Evolutionary conservation across 192 early-diverging fungal genomes (phyloP).

Genomic region (Kappamyces sp.): DNA sequence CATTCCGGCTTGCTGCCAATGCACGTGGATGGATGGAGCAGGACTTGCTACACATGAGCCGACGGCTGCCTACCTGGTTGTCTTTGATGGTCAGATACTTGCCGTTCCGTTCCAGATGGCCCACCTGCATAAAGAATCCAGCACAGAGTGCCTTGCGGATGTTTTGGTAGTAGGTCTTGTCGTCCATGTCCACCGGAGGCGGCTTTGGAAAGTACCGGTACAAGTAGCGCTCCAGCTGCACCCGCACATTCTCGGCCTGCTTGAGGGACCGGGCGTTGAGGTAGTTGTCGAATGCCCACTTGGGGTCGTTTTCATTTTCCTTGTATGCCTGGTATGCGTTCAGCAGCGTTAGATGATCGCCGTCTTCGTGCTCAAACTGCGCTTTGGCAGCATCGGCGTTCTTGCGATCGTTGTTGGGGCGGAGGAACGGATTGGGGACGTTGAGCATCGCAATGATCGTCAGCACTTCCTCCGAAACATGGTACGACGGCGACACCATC

Average conservation of each 20-base stretch:
- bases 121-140: constrained; percentile 99
- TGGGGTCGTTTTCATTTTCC: constrained; percentile 62
- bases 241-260: constrained; percentile 85
- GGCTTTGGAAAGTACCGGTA: constrained; percentile 36
- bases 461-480: constrained; percentile 90
- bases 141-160: constrained; percentile 84
- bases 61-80: constrained; percentile 63
- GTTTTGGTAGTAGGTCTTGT: constrained; percentile 45
- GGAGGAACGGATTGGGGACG: constrained; percentile 85
- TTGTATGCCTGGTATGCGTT: constrained; percentile 96
- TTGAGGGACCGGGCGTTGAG: constrained; percentile 85
- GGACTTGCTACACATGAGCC: constrained; percentile 53
- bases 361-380: constrained; percentile 88
- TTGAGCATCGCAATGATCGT: constrained; percentile 88
- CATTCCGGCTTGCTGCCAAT: constrained; percentile 93
- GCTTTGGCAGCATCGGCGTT: constrained; percentile 86
- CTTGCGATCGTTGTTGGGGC: constrained; percentile 85
- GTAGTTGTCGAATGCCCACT: constrained; percentile 94
- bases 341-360: constrained; percentile 94
- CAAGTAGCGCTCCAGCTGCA: constrained; percentile 81
- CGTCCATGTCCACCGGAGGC: constrained; percentile 41
- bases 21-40: constrained; percentile 86
- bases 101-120: constrained; percentile 76
- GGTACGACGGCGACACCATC: constrained; percentile 74
- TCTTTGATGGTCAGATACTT: constrained; percentile 94